Percentiles rank a stretch among this genome's conserved stretches.
Evolutionary conservation across 768 basidiomycete genomes (phyloP).

Genomic region (Termitomyces sp.): DNA sequence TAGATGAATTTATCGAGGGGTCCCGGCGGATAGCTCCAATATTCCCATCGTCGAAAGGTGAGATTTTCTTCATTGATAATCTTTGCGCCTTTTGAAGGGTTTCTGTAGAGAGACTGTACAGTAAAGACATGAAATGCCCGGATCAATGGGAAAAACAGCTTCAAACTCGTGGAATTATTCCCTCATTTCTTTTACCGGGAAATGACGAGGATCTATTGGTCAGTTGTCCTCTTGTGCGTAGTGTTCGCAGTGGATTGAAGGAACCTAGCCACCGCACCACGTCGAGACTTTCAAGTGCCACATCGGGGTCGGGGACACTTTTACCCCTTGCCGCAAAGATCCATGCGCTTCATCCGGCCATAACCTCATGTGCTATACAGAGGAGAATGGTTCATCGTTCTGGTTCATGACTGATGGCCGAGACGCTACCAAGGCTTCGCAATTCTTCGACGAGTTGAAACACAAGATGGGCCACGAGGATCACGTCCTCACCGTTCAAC

Average conservation of each 20-base stretch:
- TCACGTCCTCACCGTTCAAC: constrained; percentile 56
- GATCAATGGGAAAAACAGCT: constrained; percentile 64
- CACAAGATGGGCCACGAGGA: constrained; percentile 72
- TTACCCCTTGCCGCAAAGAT: constrained; percentile 82
- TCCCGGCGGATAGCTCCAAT: constrained; percentile 29
- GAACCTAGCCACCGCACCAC: constrained; percentile 29
- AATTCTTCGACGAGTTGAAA: constrained; percentile 53
- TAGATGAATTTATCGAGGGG: constrained; percentile 50
- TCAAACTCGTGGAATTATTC: constrained; percentile 41
- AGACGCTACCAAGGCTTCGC: constrained; percentile 47
- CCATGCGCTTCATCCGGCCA: constrained; percentile 81
- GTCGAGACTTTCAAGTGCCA: constrained; percentile 86
- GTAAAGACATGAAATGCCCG: constrained; percentile 75
- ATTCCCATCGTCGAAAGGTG: constrained; percentile 38
- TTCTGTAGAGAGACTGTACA: constrained; percentile 61
- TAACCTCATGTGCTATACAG: constrained; percentile 85
- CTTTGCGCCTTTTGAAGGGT: background rate
- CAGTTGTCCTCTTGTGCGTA: constrained; percentile 13
- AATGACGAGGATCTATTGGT: constrained; percentile 54
- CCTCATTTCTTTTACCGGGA: constrained; percentile 46
- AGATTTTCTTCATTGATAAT: background rate
- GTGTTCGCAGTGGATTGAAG: background rate
- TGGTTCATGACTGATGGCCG: constrained; percentile 83
- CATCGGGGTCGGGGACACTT: constrained; percentile 76
- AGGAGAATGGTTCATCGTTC: constrained; percentile 65